Evolutionary conservation across 1,284 basidiomycete genomes (phyloP), one percentile per base, ranked within the genome.

Genomic region (Naganishia liquefaciens): DNA sequence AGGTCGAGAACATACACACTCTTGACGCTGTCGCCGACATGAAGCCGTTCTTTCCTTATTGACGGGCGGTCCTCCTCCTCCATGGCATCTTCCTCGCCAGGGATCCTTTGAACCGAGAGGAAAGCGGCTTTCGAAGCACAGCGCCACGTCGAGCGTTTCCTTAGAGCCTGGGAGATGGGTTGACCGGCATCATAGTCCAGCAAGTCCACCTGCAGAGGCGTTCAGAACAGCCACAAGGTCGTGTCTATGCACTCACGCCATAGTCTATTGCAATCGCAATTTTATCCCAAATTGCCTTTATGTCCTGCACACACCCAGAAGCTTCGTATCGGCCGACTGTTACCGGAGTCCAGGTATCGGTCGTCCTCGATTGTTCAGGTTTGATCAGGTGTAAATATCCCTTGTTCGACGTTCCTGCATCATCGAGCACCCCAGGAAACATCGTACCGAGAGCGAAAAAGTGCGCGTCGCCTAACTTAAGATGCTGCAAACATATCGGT

Each of bases 11-110:
- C 74, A 5, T 90, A 88, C 11, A 96, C 82, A 1, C 91, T 93
- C 72, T 87, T 85, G 62, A 95, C 85, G 1, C 88, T 87, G 73
- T 97, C 93, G 23, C 90, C 90, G 15, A 88, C 83, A 19, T 82
- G 70, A 84, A 84, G 58, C 86, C 77, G 67, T 73, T 82, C 71
- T 27, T 87, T 78, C 39, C 10, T 15, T 13, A 46, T 19, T 49
- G 40, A 17, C 19, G 51, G 51, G 37, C 82, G 79, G 1, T 82
- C 83, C 4, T 51, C 67, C 63, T 15, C 58, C n/a, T 39, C 21
- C 30, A 68, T 66, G 17, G 71, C 63, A 2, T 70, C 60, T 0
- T 30, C 33, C 21, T 30, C 30, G 28, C n/a, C 30, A 21, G 51
- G 21, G 37, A 23, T 39, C 17, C 23, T 54, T 23, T 63, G 53